Conservation (phyloP, 768 basidiomycete species). For the Artomyces pyxidatus region DNA sequence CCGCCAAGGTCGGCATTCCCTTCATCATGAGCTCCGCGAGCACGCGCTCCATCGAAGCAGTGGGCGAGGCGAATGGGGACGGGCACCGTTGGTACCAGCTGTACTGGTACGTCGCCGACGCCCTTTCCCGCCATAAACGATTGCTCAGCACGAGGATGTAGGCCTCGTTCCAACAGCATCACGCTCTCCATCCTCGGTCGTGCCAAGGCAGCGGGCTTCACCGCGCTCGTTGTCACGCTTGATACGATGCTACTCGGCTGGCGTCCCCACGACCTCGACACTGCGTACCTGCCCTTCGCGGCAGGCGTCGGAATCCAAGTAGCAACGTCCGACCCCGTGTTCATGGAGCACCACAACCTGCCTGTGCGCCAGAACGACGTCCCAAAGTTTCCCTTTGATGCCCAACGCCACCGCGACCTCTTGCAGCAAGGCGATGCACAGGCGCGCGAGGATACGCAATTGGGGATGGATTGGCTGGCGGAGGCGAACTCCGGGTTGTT, state of each 20-base stretch:
- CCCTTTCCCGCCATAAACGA: too few species aligned
- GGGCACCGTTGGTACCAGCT: slow-evolving; percentile 75
- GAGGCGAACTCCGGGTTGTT: slow-evolving; percentile 58
- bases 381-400: slow-evolving; percentile 53
- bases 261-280: slow-evolving; percentile 68
- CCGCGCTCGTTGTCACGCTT: slow-evolving; percentile 68
- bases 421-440: slow-evolving; percentile 40
- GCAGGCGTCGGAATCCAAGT: slow-evolving; percentile 62
- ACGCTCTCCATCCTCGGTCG: slow-evolving; percentile 58
- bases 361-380: slow-evolving; percentile 34
- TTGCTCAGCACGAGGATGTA: slow-evolving; percentile 19
- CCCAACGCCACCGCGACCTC: slow-evolving; percentile 35
- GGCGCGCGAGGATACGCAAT: slow-evolving; percentile 28
- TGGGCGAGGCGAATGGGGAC: slow-evolving; percentile 64
- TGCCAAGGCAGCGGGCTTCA: slow-evolving; percentile 59
- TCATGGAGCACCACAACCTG: slow-evolving; percentile 52
- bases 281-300: slow-evolving; percentile 54
- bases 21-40: slow-evolving; percentile 74
- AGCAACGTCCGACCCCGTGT: slow-evolving; percentile 68
- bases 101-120: slow-evolving; percentile 49
- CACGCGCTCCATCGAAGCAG: slow-evolving; percentile 63
- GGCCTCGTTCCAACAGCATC: slow-evolving; percentile 55
- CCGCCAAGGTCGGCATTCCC: slow-evolving; percentile 51
- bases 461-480: slow-evolving; percentile 57
- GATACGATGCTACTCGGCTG: slow-evolving; percentile 70